Evolutionary conservation across 1,284 basidiomycete species (phyloP), one percentile per base, ranked within the genome.

Genomic region (Tausonia pullulans): DNA sequence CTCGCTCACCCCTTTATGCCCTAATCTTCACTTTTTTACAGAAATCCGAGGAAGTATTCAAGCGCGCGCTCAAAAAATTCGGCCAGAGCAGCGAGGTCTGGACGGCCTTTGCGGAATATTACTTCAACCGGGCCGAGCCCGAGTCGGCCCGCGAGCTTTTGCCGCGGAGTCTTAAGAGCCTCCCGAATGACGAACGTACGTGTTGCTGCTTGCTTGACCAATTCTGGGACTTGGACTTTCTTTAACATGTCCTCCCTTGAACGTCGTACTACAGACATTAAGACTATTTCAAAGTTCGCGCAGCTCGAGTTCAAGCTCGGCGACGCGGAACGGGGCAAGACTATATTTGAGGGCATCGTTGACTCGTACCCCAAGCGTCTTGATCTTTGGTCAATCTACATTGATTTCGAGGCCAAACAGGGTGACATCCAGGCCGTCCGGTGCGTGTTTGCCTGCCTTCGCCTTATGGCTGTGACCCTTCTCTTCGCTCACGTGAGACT

Each of bases 321-420:
- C 11, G 94, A 98, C 69, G 80, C 90, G 2, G 96, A 99, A 76
- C 84, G 95, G 58, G 96, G 93, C 27, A 87, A 89, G 73, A 98
- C 95, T 0, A 82, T 99, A 63, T 98, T 97, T 68, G 96, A 98
- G 74, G 96, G 95, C 49, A 88, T 99, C 64, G 81, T 98, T 44
- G 91, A 95, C 73, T 89, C 87, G 13, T 90, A 97, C 77, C 87
- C 93, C 3, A 97, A 94, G 75, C 84, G 92, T 58, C 86, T 93
- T 79, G 95, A 98, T 74, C 78, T 98, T 52, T 98, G 97, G 94
- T 89, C 88, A 65, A 81, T 98, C 64, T 99, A 98, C 76, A 86
- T 98, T 73, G 96, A 98, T 74, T 93, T 97, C 85, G 90, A 98
- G 73, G 86, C 85, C 5, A 81, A 82, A 56, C 84, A 87, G 74